Evolutionary conservation across 106 monocot genomes (phyloP), one percentile per base, ranked within the genome.

Genomic region (Agapanthus africanus): DNA sequence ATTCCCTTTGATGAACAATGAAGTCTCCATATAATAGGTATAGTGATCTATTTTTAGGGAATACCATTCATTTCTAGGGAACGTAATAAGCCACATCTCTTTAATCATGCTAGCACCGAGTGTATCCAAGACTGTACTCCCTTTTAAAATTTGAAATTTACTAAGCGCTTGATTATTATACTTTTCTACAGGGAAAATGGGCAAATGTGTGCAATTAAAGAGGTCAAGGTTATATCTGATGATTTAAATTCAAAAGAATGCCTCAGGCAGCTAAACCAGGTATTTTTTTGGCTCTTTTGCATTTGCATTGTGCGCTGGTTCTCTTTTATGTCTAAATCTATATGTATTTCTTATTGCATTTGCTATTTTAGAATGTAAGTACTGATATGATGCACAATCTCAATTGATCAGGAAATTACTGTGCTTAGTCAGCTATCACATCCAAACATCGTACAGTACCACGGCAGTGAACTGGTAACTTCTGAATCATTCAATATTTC

Each of bases 151-250:
- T 9, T 68, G 33, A 26, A 50, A 68, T n/a, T 68, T 68, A 18
- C 35, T 50, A 9, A 59, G 15, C 36, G 57, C 59, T 59, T 61
- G 19, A 16, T 33, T 66, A 6, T 27, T 68, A 27, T 50, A 32
- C 21, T 68, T 25, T 74, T 16, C 31, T 78, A 37, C 87, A 99
- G 99, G 71, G 99, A 93, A 79, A 85, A 71, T 70, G 99, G 99
- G 60, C 87, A 87, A 28, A 87, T 99, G 85, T 87, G 87, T 85
- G 99, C 99, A 49, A 99, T 99, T 74, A 99, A 99, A 82, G 99
- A 93, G 78, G 99, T 99, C 34, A 68, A 79, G 59, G 74, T 87
- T 39, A 85, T 99, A 63, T 79, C 83, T 70, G 93, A 85, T 85
- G 93, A 99, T 79, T 63, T 79, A 69, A 85, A 93, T 77, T 93